A percentile compares a stretch with the other conserved stretches of the same genome.
These are phyloP conservation scores for Apocynum venetum DNA, from an alignment of 257 asterid genomes.

Conservation along the genomic window DNA sequence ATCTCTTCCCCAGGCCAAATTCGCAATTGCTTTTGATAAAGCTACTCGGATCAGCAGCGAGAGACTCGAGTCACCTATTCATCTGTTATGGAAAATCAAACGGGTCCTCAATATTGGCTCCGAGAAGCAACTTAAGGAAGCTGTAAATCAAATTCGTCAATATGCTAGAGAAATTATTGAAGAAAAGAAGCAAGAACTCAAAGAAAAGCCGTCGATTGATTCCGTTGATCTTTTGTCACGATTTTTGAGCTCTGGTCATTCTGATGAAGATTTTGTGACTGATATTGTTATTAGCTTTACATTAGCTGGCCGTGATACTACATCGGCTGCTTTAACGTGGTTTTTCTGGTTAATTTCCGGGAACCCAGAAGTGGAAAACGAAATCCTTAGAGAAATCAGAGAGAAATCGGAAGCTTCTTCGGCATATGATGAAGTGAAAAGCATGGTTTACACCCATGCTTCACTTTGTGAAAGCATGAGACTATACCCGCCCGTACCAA, in stretches of 20 bases:
- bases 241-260: slow-evolving; percentile 41
- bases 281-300: slow-evolving; percentile 59
- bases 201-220: slow-evolving; percentile 14
- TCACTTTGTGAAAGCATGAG: slow-evolving; percentile 59
- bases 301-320: slow-evolving; percentile 55
- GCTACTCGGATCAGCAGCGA: slow-evolving; percentile 24
- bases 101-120: slow-evolving; percentile 31
- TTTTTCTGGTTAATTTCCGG: slow-evolving; percentile 44
- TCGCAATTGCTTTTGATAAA: slow-evolving; percentile 38
- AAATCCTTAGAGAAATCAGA: slow-evolving; percentile 33
- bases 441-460: slow-evolving; percentile 58
- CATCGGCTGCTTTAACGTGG: slow-evolving; percentile 65
- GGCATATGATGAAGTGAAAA: slow-evolving; percentile 47
- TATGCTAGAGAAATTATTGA: slow-evolving; percentile 35
- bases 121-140: slow-evolving; percentile 32
- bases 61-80: slow-evolving; percentile 27
- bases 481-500: slow-evolving; percentile 61
- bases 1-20: slow-evolving; percentile 35
- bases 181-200: slow-evolving; percentile 30
- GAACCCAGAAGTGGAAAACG: slow-evolving; percentile 29
- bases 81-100: slow-evolving; percentile 40
- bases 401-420: neutral
- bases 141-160: slow-evolving; percentile 19
- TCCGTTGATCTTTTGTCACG: slow-evolving; percentile 48
- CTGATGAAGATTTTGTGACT: slow-evolving; percentile 38